phyloP scores from a whole-genome alignment of 768 basidiomycete species.

The Cyathus striatus region DNA sequence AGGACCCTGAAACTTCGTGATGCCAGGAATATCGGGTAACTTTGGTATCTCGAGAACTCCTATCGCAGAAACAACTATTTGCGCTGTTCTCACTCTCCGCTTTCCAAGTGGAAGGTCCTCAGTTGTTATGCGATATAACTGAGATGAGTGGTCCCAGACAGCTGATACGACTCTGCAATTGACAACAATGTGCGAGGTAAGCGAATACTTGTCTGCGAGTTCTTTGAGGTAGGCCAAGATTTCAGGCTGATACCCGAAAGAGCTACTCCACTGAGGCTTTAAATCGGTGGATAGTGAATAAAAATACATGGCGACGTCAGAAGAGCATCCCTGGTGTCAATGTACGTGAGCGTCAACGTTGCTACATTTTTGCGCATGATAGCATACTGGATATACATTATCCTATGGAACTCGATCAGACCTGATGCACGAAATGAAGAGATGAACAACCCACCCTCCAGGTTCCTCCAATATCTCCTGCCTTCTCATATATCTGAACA shows the following conservation, averaged over 20 bases:
- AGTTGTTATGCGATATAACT: background rate
- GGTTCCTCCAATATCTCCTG: slow-evolving; percentile 20
- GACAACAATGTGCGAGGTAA: background rate
- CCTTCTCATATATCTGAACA: slow-evolving; percentile 25
- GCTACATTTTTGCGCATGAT: background rate
- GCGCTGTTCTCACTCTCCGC: background rate
- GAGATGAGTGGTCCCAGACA: background rate
- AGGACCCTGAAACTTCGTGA: slow-evolving; percentile 10
- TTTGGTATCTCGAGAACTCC: background rate
- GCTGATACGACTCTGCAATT: background rate
- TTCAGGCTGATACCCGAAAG: slow-evolving; percentile 35
- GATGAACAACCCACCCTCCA: slow-evolving; percentile 20
- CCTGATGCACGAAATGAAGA: background rate
- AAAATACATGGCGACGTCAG: slow-evolving; percentile 30
- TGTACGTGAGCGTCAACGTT: background rate
- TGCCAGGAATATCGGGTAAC: slow-evolving; percentile 9
- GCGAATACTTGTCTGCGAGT: slow-evolving; percentile 10
- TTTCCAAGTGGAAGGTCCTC: background rate
- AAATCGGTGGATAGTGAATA: slow-evolving; percentile 36
- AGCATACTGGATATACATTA: slow-evolving; percentile 24
- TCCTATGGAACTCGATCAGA: slow-evolving; percentile 10
- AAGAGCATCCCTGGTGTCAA: slow-evolving; percentile 33
- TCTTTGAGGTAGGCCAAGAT: slow-evolving; percentile 33
- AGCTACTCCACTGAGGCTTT: slow-evolving; percentile 32
- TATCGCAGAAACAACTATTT: background rate